A percentile compares a stretch with the other conserved stretches of the same genome.
Conservation (phyloP, 176 grass and related monocot genomes). For the Rhynchospora tenuis region DNA sequence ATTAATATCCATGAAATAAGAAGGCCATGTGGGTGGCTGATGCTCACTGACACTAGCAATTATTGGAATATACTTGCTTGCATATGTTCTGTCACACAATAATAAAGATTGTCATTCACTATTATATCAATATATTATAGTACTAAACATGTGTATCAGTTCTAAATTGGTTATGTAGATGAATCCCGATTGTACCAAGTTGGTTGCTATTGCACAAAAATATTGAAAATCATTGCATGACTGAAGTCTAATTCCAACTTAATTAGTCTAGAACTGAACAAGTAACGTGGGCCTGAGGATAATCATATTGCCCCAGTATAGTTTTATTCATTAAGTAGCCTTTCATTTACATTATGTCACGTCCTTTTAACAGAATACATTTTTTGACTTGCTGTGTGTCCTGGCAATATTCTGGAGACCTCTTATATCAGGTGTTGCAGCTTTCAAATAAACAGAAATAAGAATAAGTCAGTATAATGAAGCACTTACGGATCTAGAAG, state of each 20-base stretch:
- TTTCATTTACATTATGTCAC: background rate
- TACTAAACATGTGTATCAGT: background rate
- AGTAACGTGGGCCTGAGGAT: background rate
- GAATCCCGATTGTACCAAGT: too few species aligned
- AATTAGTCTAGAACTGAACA: background rate
- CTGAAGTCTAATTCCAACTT: background rate
- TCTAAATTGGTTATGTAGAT: background rate
- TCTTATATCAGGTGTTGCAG: background rate
- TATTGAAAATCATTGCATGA: background rate
- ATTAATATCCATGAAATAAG: conserved; percentile 99
- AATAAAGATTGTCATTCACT: background rate
- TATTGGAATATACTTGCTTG: conserved; percentile 99
- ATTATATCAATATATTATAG: background rate
- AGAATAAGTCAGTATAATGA: conserved; percentile 2
- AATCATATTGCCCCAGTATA: background rate
- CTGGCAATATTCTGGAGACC: too few species aligned
- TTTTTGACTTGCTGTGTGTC: background rate
- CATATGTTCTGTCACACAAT: conserved; percentile 79
- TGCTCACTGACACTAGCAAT: conserved; percentile 99
- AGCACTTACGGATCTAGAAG: conserved; percentile 95
- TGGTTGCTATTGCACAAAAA: conserved; percentile 12
- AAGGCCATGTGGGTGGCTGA: conserved; percentile 99
- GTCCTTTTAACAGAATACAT: background rate
- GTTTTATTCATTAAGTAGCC: background rate
- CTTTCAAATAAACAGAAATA: conserved; percentile 19